Evolutionary conservation across 768 basidiomycete species (phyloP).

Genomic region (Tylopilus sp.): DNA sequence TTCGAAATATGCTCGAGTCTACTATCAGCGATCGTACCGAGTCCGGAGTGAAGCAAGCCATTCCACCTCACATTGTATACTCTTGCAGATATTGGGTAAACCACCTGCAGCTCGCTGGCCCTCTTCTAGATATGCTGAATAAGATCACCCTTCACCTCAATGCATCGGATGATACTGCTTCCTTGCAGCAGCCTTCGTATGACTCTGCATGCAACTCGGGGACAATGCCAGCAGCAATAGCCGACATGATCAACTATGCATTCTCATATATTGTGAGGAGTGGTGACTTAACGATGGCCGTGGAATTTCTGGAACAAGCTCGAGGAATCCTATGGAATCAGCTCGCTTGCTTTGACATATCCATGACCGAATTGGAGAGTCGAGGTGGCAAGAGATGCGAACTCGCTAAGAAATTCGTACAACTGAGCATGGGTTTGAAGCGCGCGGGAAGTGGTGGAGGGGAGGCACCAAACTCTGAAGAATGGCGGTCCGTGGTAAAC

Average conservation of each 20-base stretch:
- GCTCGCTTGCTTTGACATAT: not conserved
- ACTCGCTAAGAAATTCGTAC: not conserved
- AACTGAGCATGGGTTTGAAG: not conserved
- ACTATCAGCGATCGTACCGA: too few species aligned
- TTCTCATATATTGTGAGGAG: not conserved
- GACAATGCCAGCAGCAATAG: not conserved
- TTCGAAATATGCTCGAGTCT: too few species aligned
- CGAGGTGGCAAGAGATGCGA: not conserved
- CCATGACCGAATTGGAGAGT: not conserved
- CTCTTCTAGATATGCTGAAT: too few species aligned
- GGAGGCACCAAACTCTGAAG: not conserved
- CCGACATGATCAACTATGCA: too few species aligned
- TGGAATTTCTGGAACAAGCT: not conserved
- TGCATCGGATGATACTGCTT: not conserved
- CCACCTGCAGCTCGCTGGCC: too few species aligned
- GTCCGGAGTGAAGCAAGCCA: too few species aligned
- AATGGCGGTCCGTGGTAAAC: not conserved
- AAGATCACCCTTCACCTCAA: too few species aligned
- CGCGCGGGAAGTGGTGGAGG: not conserved
- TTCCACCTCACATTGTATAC: too few species aligned
- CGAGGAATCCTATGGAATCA: not conserved
- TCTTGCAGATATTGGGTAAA: too few species aligned
- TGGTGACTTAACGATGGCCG: not conserved
- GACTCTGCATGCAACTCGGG: not conserved
- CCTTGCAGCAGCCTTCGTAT: not conserved